These are phyloP conservation scores for Candida methanosorbosa DNA, from an alignment of 805 yeast species.

Conservation along the genomic window DNA sequence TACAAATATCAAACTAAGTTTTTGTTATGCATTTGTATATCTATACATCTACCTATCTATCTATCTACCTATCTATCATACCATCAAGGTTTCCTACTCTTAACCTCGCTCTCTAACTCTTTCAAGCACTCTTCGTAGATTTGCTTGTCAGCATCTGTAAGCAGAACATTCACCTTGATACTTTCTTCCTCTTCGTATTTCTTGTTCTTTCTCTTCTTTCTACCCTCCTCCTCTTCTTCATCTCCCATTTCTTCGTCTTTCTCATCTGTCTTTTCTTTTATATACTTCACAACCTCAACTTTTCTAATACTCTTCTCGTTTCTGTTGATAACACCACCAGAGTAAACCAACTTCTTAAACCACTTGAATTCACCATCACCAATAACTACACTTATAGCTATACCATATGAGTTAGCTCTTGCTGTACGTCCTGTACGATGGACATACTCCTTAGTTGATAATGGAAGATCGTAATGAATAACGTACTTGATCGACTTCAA, in stretches of 20 bases:
- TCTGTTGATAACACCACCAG: constrained; percentile 46
- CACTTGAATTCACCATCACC: constrained; percentile 75
- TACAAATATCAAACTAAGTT: too few relatives aligned
- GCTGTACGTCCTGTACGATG: constrained; percentile 98
- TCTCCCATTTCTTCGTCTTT: neutral
- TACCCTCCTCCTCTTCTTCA: neutral
- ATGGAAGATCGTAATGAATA: constrained; percentile 85
- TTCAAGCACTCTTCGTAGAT: too few relatives aligned
- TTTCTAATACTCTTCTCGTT: constrained; percentile 26
- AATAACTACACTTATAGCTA: constrained; percentile 62
- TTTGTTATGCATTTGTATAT: too few relatives aligned
- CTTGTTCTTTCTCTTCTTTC: too few relatives aligned
- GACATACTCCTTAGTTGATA: constrained; percentile 82
- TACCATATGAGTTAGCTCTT: constrained; percentile 76
- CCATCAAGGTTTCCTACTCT: too few relatives aligned
- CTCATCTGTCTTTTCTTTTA: neutral
- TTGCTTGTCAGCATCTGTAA: too few relatives aligned
- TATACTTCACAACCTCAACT: constrained; percentile 12
- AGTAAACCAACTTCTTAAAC: constrained; percentile 37
- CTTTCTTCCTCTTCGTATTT: too few relatives aligned
- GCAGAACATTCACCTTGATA: too few relatives aligned
- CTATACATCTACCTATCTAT: too few relatives aligned
- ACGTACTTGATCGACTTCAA: constrained; percentile 62
- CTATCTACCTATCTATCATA: too few relatives aligned
- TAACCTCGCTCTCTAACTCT: too few relatives aligned